These are phyloP conservation scores for Citropsis articulata DNA, from an alignment of 345 rosid genomes.

Conservation along the genomic window DNA sequence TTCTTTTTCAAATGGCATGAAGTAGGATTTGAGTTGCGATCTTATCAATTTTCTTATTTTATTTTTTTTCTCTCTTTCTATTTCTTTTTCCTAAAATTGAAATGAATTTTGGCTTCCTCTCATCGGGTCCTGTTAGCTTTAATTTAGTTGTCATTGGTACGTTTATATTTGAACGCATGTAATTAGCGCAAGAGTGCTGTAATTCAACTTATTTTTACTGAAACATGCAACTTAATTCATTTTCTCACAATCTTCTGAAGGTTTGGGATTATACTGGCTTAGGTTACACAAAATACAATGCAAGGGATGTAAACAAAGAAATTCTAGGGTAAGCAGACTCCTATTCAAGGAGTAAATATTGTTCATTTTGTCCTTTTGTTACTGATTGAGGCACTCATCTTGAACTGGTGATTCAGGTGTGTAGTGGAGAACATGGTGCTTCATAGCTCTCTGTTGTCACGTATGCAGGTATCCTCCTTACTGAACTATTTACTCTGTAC, in stretches of 20 bases:
- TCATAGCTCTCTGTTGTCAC: constrained; percentile 66
- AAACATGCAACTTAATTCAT: too few relatives aligned
- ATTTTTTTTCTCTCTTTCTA: background rate
- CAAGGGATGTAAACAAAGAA: constrained; percentile 74
- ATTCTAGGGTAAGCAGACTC: constrained; percentile 61
- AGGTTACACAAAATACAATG: constrained; percentile 77
- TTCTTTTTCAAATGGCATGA: background rate
- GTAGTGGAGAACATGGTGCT: constrained; percentile 97
- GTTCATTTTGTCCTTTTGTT: constrained; percentile 1
- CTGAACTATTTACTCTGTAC: background rate
- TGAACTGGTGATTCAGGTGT: constrained; percentile 53
- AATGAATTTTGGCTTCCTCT: background rate
- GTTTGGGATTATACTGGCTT: constrained; percentile 98
- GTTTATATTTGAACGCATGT: background rate
- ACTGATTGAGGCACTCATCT: constrained; percentile 14
- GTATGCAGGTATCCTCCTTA: constrained; percentile 56
- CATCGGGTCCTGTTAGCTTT: background rate
- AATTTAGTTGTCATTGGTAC: background rate
- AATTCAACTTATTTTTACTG: too few relatives aligned
- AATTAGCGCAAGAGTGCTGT: background rate
- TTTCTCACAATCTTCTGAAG: constrained; percentile 30
- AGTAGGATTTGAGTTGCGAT: background rate
- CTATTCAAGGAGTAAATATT: background rate
- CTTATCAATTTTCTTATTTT: background rate
- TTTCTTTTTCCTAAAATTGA: background rate